These are phyloP conservation scores for Podosphaera xanthii DNA, from an alignment of 2,329 filamentous ascomycete species.

Conservation along the genomic window DNA sequence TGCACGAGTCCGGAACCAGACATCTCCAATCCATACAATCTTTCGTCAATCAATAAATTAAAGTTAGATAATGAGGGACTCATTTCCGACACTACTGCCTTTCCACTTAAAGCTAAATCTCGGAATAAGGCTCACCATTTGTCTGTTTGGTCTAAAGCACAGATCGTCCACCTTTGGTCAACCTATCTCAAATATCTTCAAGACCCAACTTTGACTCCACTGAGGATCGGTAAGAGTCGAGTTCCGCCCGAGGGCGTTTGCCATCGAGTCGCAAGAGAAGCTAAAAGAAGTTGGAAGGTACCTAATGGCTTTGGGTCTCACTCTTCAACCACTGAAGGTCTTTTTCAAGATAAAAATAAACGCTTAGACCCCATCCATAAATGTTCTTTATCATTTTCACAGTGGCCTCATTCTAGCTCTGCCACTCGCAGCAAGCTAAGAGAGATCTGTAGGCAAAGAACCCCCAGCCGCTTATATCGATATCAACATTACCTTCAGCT, in stretches of 20 bases:
- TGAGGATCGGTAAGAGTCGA: constrained; percentile 37
- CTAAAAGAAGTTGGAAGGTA: constrained; percentile 44
- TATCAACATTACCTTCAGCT: constrained; percentile 23
- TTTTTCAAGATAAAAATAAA: constrained; percentile 21
- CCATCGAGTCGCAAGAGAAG: constrained; percentile 39
- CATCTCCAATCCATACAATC: constrained; percentile 16
- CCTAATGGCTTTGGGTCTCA: constrained; percentile 19
- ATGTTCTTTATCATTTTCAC: constrained; percentile 24
- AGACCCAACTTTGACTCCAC: constrained; percentile 43
- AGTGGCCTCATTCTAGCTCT: constrained; percentile 41
- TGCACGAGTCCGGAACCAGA: constrained; percentile 29
- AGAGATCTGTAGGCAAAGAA: constrained; percentile 37
- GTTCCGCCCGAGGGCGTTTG: constrained; percentile 43
- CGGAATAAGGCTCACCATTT: constrained; percentile 16
- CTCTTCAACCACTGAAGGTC: background rate
- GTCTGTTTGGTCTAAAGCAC: constrained; percentile 39
- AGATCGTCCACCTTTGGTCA: constrained; percentile 43
- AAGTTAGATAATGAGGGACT: constrained; percentile 4
- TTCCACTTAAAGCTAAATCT: constrained; percentile 9
- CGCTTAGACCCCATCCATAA: constrained; percentile 32
- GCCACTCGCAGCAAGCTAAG: constrained; percentile 38
- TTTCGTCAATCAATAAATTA: constrained; percentile 11
- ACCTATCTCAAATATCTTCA: constrained; percentile 41
- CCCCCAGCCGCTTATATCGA: constrained; percentile 21
- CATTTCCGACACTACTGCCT: background rate